These are phyloP conservation scores for Xylariaceae sp. DNA, from an alignment of 2,329 filamentous ascomycete species.

Conservation along the genomic window DNA sequence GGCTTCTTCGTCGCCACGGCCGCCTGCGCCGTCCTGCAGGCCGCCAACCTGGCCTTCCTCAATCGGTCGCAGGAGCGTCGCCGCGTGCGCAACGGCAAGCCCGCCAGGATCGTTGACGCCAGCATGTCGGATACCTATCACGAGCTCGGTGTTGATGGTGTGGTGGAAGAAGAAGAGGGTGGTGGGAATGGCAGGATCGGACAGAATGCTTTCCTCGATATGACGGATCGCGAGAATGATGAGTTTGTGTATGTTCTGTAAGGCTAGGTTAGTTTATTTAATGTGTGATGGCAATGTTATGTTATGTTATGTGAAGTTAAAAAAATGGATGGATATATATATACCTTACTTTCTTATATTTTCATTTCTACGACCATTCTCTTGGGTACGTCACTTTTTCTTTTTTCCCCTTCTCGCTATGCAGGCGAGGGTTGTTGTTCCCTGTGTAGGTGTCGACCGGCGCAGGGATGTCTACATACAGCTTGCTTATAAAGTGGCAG, in stretches of 20 bases:
- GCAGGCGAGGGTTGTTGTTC: too few species aligned
- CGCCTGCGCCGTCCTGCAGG: conserved; percentile 48
- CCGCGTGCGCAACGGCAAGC: conserved; percentile 55
- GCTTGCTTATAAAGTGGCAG: too few species aligned
- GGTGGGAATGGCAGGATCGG: conserved; percentile 33
- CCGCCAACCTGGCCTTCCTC: conserved; percentile 47
- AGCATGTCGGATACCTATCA: conserved; percentile 54
- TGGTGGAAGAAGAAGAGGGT: conserved; percentile 33
- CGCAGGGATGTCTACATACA: too few species aligned
- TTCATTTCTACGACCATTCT: too few species aligned
- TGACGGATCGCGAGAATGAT: conserved; percentile 63
- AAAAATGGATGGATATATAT: not conserved
- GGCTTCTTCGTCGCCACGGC: conserved; percentile 50
- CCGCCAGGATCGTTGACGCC: conserved; percentile 51
- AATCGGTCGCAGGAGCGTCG: conserved; percentile 52
- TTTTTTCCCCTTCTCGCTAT: too few species aligned
- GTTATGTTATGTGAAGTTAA: not conserved
- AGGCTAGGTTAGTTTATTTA: not conserved
- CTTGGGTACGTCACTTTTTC: too few species aligned
- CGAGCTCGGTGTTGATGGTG: conserved; percentile 32
- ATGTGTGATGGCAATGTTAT: not conserved
- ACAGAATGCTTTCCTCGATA: conserved; percentile 48
- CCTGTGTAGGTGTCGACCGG: too few species aligned
- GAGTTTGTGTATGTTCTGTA: conserved; percentile 47
- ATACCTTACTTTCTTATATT: too few species aligned